phyloP scores from a whole-genome alignment of 805 yeast genomes.

The Groenewaldozyma salmanticensis region DNA sequence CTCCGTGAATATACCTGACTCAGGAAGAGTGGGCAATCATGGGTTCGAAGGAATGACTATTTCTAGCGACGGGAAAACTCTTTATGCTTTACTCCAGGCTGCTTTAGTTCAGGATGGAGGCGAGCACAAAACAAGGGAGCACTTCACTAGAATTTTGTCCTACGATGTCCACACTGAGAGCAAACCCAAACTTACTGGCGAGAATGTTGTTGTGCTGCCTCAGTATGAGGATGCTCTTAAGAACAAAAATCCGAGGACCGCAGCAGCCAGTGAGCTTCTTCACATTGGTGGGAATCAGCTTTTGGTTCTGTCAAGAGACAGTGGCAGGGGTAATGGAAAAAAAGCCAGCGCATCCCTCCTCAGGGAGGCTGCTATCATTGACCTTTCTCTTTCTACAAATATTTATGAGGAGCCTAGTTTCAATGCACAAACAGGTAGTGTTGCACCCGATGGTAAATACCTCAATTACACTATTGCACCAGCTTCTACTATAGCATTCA shows the following conservation, averaged over 20 bases:
- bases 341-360: constrained; percentile 8
- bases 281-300: constrained; percentile 10
- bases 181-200: constrained; percentile 8
- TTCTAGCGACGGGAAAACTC: constrained; percentile 9
- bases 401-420: constrained; percentile 8
- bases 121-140: constrained; percentile 12
- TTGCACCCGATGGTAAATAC: constrained; percentile 14
- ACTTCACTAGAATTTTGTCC: constrained; percentile 10
- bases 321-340: constrained; percentile 9
- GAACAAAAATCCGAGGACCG: constrained; percentile 14
- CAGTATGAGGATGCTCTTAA: constrained; percentile 11
- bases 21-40: constrained; percentile 12
- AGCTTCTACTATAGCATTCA: constrained; percentile 8
- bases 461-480: constrained; percentile 3
- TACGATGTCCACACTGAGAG: constrained; percentile 7
- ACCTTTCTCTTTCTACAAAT: constrained; percentile 9
- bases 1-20: constrained; percentile 10
- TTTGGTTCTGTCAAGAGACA: constrained; percentile 10
- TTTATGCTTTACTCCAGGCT: constrained; percentile 11
- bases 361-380: constrained; percentile 9
- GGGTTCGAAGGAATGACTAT: constrained; percentile 14
- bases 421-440: constrained; percentile 7
- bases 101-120: constrained; percentile 15
- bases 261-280: constrained; percentile 11
- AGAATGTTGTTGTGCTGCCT: constrained; percentile 12